Conservation (phyloP, 2,329 filamentous ascomycete genomes). For the Stemphylium beticola region DNA sequence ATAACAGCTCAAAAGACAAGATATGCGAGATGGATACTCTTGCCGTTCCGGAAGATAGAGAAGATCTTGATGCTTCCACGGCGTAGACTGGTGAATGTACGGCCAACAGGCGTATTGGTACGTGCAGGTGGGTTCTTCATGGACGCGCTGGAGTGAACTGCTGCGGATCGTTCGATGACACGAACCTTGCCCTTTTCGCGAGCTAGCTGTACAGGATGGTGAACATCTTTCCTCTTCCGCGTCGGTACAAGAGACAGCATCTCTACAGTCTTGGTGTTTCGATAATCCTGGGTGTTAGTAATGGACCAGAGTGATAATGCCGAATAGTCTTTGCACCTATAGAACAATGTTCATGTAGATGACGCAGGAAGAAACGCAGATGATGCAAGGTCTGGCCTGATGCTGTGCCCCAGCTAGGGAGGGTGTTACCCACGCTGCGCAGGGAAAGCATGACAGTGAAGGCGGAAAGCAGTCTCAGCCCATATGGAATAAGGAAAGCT, state of each 20-base stretch:
- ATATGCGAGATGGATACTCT: constrained; percentile 24
- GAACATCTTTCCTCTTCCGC: constrained; percentile 42
- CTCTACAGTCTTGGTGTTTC: constrained; percentile 3
- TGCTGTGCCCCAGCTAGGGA: not conserved
- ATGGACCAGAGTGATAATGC: constrained; percentile 5
- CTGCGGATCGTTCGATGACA: constrained; percentile 33
- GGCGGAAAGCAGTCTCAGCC: not conserved
- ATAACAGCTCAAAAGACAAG: not conserved
- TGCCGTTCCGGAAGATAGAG: constrained; percentile 43
- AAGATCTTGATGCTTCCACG: constrained; percentile 42
- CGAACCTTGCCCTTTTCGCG: constrained; percentile 44
- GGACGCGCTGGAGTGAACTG: constrained; percentile 13
- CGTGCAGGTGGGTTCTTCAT: constrained; percentile 23
- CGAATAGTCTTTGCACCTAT: constrained; percentile 1
- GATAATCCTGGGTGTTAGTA: not conserved
- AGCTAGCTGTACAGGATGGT: constrained; percentile 24
- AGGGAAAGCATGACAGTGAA: not conserved
- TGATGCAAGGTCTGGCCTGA: not conserved
- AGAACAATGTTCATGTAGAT: not conserved
- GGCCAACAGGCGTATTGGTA: constrained; percentile 26
- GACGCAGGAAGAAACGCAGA: not conserved
- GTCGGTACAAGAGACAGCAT: constrained; percentile 42
- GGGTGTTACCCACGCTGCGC: not conserved
- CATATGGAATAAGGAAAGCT: not conserved
- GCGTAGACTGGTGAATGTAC: constrained; percentile 38